Base-by-base conservation (phyloP, 2,329 filamentous ascomycete species). In the Aspergillus pseudoglaucus region DNA sequence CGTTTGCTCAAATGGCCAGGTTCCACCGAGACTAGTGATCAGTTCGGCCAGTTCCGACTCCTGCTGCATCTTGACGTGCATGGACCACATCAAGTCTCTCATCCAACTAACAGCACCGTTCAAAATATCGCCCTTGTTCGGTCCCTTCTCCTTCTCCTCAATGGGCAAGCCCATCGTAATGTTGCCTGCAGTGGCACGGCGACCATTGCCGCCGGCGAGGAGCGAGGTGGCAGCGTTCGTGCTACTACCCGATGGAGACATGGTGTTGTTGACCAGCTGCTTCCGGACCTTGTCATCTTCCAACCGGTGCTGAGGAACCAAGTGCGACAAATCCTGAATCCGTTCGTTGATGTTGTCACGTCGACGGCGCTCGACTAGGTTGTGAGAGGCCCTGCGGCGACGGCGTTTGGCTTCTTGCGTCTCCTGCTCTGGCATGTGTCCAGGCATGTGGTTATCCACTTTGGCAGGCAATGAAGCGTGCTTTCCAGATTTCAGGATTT, bases 261-360 rank as follows among this genome's bases (percentile, higher is more conserved):
- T 74, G 1, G 88, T 91, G 52, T 91, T 95, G 63, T 90, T 97
- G 61, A 91, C 83, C 46, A 97, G 85, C 63, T 95, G 85, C 72
- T 97, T 97, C 57, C 90, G 85, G 42, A 97, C 87, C 73, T 95
- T 96, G 71, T 98, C 93, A 63, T 97, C 93, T 61, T 98, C 93
- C 2, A 98, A 78, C 51, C 93, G 84, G 68, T 98, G 93, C 51
- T 85, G 79, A 20, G 93, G 93, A 2, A 98, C 91, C 15, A 98
- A 80, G 60, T 90, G 88, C 62, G 91, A 95, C 6, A 98, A 79
- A 63, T 98, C 93, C 63, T 97, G 91, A 53, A 98, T 98, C 39
- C 93, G 84, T 70, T 98, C 93, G 59, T 98, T 98, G 76, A 98
- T 98, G 65, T 97, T 97, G 73, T 97, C 93, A 53, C 93, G 83